Percentiles rank a stretch among this genome's conserved stretches.
Conservation (phyloP, 2,329 filamentous ascomycete genomes). For the Ophiobolus disseminans region DNA sequence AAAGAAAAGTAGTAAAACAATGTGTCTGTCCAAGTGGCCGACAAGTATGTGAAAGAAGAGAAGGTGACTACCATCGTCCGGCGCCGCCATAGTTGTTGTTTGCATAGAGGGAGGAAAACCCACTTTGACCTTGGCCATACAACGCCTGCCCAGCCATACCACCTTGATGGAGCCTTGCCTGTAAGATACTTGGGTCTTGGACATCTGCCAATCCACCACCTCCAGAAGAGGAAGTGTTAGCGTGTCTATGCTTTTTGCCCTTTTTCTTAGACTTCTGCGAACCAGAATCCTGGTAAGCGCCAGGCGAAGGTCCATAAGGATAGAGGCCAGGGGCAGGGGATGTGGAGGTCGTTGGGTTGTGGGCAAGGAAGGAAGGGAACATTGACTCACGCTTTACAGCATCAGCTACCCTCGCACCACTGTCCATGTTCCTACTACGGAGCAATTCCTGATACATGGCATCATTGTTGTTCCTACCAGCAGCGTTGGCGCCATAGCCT, state of each 20-base stretch:
- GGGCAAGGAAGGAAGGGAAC: slow-evolving; percentile 89
- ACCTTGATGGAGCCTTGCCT: slow-evolving; percentile 93
- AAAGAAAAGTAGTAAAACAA: slow-evolving; percentile 42
- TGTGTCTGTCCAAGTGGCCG: slow-evolving; percentile 31
- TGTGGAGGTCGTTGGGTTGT: slow-evolving; percentile 82
- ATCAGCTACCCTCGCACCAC: slow-evolving; percentile 77
- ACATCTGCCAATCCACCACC: slow-evolving; percentile 99
- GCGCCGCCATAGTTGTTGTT: slow-evolving; percentile 59
- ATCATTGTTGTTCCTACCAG: slow-evolving; percentile 78
- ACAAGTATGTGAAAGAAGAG: slow-evolving; percentile 42
- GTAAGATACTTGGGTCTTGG: slow-evolving; percentile 99
- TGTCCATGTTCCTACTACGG: slow-evolving; percentile 67
- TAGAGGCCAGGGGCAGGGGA: slow-evolving; percentile 90
- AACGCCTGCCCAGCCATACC: slow-evolving; percentile 83
- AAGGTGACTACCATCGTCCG: slow-evolving; percentile 48
- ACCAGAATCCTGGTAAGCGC: slow-evolving; percentile 87
- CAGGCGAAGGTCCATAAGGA: slow-evolving; percentile 87
- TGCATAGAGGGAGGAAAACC: slow-evolving; percentile 86
- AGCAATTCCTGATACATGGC: slow-evolving; percentile 80
- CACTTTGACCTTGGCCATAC: slow-evolving; percentile 89
- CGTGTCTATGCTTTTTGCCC: slow-evolving; percentile 99
- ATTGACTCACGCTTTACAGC: slow-evolving; percentile 98
- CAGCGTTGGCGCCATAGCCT: slow-evolving; percentile 66
- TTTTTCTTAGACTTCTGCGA: slow-evolving; percentile 98
- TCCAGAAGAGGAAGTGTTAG: slow-evolving; percentile 99